A percentile compares a stretch with the other conserved stretches of the same genome.
These are phyloP conservation scores for Penicillium herquei DNA, from an alignment of 495 filamentous ascomycete species.

Conservation along the genomic window DNA sequence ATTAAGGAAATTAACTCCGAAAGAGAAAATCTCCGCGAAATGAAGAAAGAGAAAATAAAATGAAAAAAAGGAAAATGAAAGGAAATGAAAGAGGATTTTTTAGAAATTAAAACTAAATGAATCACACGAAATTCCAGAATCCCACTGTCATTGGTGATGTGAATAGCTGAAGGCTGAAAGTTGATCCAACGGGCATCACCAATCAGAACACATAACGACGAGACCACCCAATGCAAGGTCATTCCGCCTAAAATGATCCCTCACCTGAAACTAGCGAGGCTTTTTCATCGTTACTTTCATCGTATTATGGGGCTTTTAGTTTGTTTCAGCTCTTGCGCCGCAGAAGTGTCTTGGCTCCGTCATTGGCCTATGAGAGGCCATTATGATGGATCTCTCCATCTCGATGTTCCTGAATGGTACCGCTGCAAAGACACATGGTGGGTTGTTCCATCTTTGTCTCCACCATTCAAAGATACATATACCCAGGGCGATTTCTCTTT, in stretches of 20 bases:
- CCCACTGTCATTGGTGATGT: not conserved
- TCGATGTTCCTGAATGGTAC: not conserved
- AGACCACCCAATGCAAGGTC: not conserved
- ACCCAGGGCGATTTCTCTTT: not conserved
- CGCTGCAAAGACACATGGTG: not conserved
- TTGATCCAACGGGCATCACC: not conserved
- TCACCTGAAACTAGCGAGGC: constrained; percentile 15
- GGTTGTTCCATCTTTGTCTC: not conserved
- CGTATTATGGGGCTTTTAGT: constrained; percentile 5
- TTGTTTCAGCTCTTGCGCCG: constrained; percentile 16
- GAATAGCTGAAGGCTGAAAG: not conserved
- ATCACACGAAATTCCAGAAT: not conserved
- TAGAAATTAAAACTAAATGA: not conserved
- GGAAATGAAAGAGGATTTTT: not conserved
- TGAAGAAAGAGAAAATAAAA: too few relatives aligned
- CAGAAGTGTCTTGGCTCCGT: not conserved
- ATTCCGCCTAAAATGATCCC: constrained; percentile 4
- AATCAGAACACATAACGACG: not conserved
- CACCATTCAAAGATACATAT: constrained; percentile 16
- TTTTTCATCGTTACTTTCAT: constrained; percentile 8
- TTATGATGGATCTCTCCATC: not conserved
- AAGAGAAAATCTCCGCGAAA: too few relatives aligned
- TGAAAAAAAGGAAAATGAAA: too few relatives aligned
- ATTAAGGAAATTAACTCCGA: too few relatives aligned
- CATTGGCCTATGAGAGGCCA: not conserved